Evolutionary conservation across 495 filamentous ascomycete species (phyloP).

Genomic region (Penicillium dipodomyicola): DNA sequence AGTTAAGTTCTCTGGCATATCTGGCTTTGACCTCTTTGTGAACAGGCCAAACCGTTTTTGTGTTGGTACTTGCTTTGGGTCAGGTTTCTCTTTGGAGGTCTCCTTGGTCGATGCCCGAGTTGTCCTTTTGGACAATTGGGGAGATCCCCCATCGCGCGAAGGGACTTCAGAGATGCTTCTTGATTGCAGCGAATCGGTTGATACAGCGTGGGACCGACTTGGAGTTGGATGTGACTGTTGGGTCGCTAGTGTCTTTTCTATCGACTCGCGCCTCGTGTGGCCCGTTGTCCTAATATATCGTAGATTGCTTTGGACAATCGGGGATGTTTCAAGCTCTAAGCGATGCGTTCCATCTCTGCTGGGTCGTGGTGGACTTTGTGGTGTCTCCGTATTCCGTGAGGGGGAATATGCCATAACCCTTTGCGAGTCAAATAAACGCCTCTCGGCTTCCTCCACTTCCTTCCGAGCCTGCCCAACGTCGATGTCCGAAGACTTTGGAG

Average conservation of each 20-base stretch:
- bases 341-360: constrained; percentile 78
- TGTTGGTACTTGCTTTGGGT: constrained; percentile 29
- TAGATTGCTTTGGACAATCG: constrained; percentile 78
- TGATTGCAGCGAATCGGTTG: constrained; percentile 41
- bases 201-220: constrained; percentile 32
- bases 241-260: constrained; percentile 27
- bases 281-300: constrained; percentile 40
- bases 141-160: constrained; percentile 41
- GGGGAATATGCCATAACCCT: constrained; percentile 3
- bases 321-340: constrained; percentile 59
- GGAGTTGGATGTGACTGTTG: constrained; percentile 15
- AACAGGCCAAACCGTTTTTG: constrained; percentile 74
- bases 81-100: constrained; percentile 22
- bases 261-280: constrained; percentile 45
- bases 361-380: constrained; percentile 52
- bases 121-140: constrained; percentile 32
- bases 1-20: constrained; percentile 46
- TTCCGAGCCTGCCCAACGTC: constrained; percentile 25
- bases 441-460: constrained; percentile 29
- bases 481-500: constrained; percentile 25
- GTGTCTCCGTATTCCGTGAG: constrained; percentile 2
- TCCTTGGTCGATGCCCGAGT: constrained; percentile 31
- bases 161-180: constrained; percentile 36
- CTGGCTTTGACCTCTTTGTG: constrained; percentile 66
- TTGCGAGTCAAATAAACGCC: constrained; percentile 20